Base-by-base conservation (phyloP, 495 filamentous ascomycete species). In the Viridothelium virens region DNA sequence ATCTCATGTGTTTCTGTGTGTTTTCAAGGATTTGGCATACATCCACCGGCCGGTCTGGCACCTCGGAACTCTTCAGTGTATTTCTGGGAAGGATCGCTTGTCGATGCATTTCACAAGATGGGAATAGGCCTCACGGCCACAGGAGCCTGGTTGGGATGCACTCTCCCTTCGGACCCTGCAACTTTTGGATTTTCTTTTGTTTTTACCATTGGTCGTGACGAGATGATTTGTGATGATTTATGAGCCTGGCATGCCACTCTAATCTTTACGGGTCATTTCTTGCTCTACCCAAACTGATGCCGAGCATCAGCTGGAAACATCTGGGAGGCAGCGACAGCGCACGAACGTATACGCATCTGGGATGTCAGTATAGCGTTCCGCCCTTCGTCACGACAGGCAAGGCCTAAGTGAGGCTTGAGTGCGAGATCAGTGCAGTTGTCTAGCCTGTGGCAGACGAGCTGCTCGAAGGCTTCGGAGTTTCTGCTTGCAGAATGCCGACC, bases 261-360 rank as follows among this genome's bases (percentile, higher is more conserved):
- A 38, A 44, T 70, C 64, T 69, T 71, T 64, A 68, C 62, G 65
- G 56, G 65, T 73, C 68, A 67, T 69, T 25, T 68, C 72, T 68
- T 44, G 53, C 53, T 74, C 70, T 71, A 66, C 67, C 73, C 71
- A 34, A 53, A 73, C 73, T 74, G 76, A 75, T 77, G 79, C 79
- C 72, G 80, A 76, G 70, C 79, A 78, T 74, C 74, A 71, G 77
- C 79, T 78, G 80, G 79, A 69, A 36, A 69, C 74, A 73, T 72
- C 72, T 68, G 74, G 76, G 73, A 70, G 74, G 70, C 75, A 71
- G 68, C 74, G 74, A 70, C 69, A 73, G 61, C 68, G 68, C 64
- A 64, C 69, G 53, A 70, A 64, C 53, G 36, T 31, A 59, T 66
- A 65, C 67, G 71, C 75, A 81, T 83, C 80, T 77, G 80, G 69